phyloP scores from a whole-genome alignment of 2,329 filamentous ascomycete genomes.

The Colletotrichum karsti region DNA sequence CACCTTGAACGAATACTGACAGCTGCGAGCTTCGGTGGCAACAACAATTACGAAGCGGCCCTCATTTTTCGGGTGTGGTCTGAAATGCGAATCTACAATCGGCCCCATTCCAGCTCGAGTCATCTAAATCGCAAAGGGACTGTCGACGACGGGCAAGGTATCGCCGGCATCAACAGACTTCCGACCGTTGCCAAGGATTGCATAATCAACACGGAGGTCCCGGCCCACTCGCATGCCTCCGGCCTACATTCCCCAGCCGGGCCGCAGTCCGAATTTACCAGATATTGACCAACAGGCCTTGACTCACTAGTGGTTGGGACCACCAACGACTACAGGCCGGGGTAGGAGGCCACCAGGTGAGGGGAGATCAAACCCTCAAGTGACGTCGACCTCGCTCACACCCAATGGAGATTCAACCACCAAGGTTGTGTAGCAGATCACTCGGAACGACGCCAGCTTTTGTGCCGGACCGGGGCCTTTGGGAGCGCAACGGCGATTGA shows the following conservation, averaged over 20 bases:
- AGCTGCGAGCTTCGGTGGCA: no score
- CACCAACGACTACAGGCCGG: not conserved
- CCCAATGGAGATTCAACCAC: not conserved
- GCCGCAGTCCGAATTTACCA: not conserved
- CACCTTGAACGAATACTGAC: no score
- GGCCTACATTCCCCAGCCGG: not conserved
- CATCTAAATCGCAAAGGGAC: not conserved
- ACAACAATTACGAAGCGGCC: no score
- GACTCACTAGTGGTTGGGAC: not conserved
- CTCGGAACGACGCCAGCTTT: conserved; percentile 10
- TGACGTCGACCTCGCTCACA: not conserved
- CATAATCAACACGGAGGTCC: conserved; percentile 3
- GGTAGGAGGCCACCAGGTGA: not conserved
- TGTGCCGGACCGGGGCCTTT: conserved; percentile 11
- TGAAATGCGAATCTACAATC: no score
- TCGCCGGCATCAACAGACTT: not conserved
- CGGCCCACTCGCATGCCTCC: not conserved
- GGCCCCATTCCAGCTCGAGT: not conserved
- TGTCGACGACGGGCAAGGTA: not conserved
- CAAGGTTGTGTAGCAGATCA: conserved; percentile 11
- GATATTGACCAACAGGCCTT: not conserved
- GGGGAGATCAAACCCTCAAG: conserved; percentile 13
- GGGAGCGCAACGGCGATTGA: not conserved
- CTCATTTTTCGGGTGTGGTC: no score
- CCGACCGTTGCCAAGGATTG: conserved; percentile 7